Conservation (phyloP, 2,329 filamentous ascomycete species). For the Epichloe gansuensis region DNA sequence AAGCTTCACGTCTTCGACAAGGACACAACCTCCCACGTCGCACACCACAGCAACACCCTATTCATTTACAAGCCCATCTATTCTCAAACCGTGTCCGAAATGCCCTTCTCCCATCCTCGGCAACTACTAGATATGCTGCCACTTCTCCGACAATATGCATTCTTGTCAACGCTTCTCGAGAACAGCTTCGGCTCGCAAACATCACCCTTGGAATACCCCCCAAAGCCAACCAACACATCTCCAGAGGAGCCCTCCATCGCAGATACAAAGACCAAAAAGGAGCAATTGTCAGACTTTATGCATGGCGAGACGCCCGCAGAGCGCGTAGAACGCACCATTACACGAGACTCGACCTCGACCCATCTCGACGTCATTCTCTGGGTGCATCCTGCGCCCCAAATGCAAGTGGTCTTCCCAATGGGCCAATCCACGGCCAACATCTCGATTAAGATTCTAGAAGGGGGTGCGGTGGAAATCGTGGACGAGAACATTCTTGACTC, state of each 20-base stretch:
- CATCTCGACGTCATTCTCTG: slow-evolving; percentile 41
- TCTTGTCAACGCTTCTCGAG: slow-evolving; percentile 50
- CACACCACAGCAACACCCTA: slow-evolving; percentile 45
- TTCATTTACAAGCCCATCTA: slow-evolving; percentile 63
- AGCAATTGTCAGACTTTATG: slow-evolving; percentile 23
- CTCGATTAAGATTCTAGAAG: slow-evolving; percentile 44
- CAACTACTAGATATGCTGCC: slow-evolving; percentile 67
- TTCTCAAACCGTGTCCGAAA: slow-evolving; percentile 49
- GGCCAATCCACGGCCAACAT: slow-evolving; percentile 35
- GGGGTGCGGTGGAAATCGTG: slow-evolving; percentile 44
- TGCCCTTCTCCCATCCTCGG: slow-evolving; percentile 66
- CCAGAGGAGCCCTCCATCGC: not conserved
- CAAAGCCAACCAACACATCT: not conserved
- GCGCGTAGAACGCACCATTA: not conserved
- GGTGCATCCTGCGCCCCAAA: slow-evolving; percentile 33
- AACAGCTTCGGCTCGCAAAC: slow-evolving; percentile 41
- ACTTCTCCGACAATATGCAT: slow-evolving; percentile 60
- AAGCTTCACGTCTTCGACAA: slow-evolving; percentile 29
- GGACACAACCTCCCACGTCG: slow-evolving; percentile 17
- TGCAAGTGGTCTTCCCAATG: slow-evolving; percentile 44
- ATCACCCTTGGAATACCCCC: not conserved
- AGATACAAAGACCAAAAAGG: slow-evolving; percentile 15
- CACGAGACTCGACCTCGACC: slow-evolving; percentile 5
- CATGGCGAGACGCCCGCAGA: not conserved
- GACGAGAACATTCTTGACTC: slow-evolving; percentile 37